These are phyloP conservation scores for Fremontodendron californicum DNA, from an alignment of 345 rosid genomes.

Conservation along the genomic window DNA sequence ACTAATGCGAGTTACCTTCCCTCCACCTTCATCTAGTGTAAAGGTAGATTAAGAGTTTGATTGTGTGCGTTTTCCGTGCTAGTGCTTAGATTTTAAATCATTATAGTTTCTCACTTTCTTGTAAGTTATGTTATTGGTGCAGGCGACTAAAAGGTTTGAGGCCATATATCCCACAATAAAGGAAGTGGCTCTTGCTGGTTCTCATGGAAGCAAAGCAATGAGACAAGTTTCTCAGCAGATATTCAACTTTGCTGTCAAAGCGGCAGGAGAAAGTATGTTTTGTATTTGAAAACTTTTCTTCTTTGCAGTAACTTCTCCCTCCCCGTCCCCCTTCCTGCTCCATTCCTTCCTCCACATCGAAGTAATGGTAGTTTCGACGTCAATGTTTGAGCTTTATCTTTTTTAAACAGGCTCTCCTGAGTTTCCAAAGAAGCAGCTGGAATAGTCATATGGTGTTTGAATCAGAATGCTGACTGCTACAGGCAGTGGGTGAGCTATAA, in stretches of 20 bases:
- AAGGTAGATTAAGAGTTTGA: slow-evolving; percentile 36
- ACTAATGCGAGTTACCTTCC: slow-evolving; percentile 55
- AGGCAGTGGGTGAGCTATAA: slow-evolving; percentile 62
- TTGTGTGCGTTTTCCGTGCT: slow-evolving; percentile 6
- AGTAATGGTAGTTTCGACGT: not conserved
- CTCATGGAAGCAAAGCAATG: no score
- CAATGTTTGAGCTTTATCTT: slow-evolving; percentile 3
- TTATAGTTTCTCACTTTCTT: slow-evolving; percentile 8
- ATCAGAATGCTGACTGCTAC: slow-evolving; percentile 60
- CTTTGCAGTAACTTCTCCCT: not conserved
- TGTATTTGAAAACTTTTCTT: not conserved
- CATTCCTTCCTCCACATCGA: not conserved
- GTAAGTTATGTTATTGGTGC: slow-evolving; percentile 16
- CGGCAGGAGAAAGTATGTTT: no score
- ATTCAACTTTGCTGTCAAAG: slow-evolving; percentile 45
- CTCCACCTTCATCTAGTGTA: slow-evolving; percentile 54
- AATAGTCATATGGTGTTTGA: slow-evolving; percentile 53
- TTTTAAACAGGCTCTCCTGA: slow-evolving; percentile 42
- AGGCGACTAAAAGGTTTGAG: slow-evolving; percentile 81
- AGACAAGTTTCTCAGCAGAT: slow-evolving; percentile 64
- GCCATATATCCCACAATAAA: slow-evolving; percentile 55
- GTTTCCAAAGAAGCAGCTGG: slow-evolving; percentile 62
- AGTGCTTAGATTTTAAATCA: not conserved
- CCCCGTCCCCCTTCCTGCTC: not conserved
- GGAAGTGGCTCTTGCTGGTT: no score